These are phyloP conservation scores for Durio zibethinus DNA, from an alignment of 345 rosid species.

Conservation along the genomic window DNA sequence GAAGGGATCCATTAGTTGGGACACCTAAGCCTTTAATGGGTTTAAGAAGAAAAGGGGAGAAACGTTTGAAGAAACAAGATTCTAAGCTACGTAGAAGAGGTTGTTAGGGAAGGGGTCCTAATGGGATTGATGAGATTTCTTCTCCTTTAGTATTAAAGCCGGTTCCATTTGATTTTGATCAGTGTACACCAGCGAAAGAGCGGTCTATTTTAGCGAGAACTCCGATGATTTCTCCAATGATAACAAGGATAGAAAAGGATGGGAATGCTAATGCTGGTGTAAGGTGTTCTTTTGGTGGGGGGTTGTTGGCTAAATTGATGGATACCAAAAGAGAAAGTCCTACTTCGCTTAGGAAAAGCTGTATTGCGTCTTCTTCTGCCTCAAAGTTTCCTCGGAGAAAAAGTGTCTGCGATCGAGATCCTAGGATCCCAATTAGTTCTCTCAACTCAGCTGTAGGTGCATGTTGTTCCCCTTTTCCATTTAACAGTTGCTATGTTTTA, in stretches of 20 bases:
- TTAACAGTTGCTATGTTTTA: background rate
- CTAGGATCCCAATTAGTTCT: slow-evolving; percentile 50
- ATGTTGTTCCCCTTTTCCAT: slow-evolving; percentile 34
- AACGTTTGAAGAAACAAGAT: slow-evolving; percentile 33
- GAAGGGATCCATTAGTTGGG: slow-evolving; percentile 82
- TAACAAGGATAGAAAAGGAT: slow-evolving; percentile 44
- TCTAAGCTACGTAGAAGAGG: slow-evolving; percentile 61
- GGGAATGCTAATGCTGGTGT: slow-evolving; percentile 33
- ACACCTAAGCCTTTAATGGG: slow-evolving; percentile 88
- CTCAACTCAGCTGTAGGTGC: slow-evolving; percentile 93
- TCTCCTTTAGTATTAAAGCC: slow-evolving; percentile 78
- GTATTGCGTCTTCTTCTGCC: slow-evolving; percentile 49
- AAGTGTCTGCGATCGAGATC: slow-evolving; percentile 68
- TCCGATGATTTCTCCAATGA: slow-evolving; percentile 51
- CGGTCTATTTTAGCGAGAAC: slow-evolving; percentile 32
- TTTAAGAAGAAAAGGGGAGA: slow-evolving; percentile 50
- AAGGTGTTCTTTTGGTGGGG: slow-evolving; percentile 77
- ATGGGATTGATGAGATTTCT: slow-evolving; percentile 33
- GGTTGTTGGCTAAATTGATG: slow-evolving; percentile 55
- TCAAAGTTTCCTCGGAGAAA: slow-evolving; percentile 74
- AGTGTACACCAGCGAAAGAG: slow-evolving; percentile 75
- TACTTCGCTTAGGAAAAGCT: slow-evolving; percentile 70
- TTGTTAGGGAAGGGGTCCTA: slow-evolving; percentile 65
- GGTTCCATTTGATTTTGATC: slow-evolving; percentile 79
- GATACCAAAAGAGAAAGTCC: slow-evolving; percentile 62